Conservation (phyloP, 2,329 filamentous ascomycete genomes). For the Ceratocystis ficicola region DNA sequence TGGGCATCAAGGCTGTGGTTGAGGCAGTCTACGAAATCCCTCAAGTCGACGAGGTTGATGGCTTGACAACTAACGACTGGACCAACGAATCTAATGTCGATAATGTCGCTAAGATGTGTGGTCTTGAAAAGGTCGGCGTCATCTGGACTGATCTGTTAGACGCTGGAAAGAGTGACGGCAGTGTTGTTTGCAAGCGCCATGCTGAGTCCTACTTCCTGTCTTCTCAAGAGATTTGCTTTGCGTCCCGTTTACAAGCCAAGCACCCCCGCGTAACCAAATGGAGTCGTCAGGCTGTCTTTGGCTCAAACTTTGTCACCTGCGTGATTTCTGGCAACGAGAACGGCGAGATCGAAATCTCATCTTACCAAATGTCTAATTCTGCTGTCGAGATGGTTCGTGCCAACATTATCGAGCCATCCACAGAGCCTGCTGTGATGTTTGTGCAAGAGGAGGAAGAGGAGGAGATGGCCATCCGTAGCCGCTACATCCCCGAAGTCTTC, state of each 20-base stretch:
- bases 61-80: constrained; percentile 75
- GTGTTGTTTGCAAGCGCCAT: constrained; percentile 88
- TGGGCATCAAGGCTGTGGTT: constrained; percentile 89
- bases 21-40: constrained; percentile 96
- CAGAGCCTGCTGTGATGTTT: constrained; percentile 85
- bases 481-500: constrained; percentile 96
- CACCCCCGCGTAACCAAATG: constrained; percentile 88
- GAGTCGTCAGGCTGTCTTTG: constrained; percentile 89
- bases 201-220: constrained; percentile 90
- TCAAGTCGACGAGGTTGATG: constrained; percentile 78
- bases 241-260: constrained; percentile 73
- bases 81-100: constrained; percentile 72
- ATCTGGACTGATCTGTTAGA: constrained; percentile 91
- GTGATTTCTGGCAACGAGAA: constrained; percentile 86
- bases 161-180: constrained; percentile 66
- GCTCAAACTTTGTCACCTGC: constrained; percentile 94
- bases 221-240: constrained; percentile 82
- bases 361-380: constrained; percentile 90
- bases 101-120: constrained; percentile 67
- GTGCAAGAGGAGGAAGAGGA: constrained; percentile 78
- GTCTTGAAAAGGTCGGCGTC: constrained; percentile 76
- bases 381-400: constrained; percentile 95
- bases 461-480: constrained; percentile 38
- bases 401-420: constrained; percentile 88
- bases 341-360: constrained; percentile 75